phyloP scores from a whole-genome alignment of 805 yeast genomes.

The Brettanomyces naardenensis region DNA sequence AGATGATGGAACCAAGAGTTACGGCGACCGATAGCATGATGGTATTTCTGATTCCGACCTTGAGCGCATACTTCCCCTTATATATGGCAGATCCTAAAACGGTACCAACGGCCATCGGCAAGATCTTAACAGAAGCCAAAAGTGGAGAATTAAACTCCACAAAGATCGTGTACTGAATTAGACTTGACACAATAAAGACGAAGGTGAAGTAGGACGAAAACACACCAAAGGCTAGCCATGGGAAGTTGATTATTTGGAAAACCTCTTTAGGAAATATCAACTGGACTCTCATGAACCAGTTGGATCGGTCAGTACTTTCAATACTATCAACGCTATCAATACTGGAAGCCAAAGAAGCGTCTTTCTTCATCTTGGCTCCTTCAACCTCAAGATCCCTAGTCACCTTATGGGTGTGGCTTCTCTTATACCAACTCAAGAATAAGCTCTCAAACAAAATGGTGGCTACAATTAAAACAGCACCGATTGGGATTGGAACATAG shows the following conservation, averaged over 20 bases:
- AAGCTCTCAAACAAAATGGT: conserved; percentile 26
- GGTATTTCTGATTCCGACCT: conserved; percentile 16
- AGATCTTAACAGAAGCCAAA: conserved; percentile 28
- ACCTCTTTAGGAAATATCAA: conserved; percentile 17
- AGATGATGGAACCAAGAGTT: conserved; percentile 11
- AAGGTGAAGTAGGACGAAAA: conserved; percentile 7
- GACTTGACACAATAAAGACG: conserved; percentile 3
- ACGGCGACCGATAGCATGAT: conserved; percentile 9
- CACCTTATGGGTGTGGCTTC: neutral
- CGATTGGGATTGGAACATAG: conserved; percentile 34
- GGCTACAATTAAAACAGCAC: conserved; percentile 23
- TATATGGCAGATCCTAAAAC: conserved; percentile 20
- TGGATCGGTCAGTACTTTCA: neutral
- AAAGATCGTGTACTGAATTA: conserved; percentile 20
- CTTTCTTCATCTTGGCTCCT: too few species aligned
- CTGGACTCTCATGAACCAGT: conserved; percentile 13
- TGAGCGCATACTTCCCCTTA: conserved; percentile 4
- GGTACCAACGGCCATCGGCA: conserved; percentile 28
- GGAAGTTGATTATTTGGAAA: conserved; percentile 14
- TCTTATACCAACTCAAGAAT: conserved; percentile 11
- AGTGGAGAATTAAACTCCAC: conserved; percentile 25
- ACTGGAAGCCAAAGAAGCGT: neutral
- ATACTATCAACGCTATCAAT: neutral
- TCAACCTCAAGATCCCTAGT: neutral
- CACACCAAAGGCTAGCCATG: conserved; percentile 8